Evolutionary conservation across 2,329 filamentous ascomycete genomes (phyloP).

Genomic region (Raffaelea arxii): DNA sequence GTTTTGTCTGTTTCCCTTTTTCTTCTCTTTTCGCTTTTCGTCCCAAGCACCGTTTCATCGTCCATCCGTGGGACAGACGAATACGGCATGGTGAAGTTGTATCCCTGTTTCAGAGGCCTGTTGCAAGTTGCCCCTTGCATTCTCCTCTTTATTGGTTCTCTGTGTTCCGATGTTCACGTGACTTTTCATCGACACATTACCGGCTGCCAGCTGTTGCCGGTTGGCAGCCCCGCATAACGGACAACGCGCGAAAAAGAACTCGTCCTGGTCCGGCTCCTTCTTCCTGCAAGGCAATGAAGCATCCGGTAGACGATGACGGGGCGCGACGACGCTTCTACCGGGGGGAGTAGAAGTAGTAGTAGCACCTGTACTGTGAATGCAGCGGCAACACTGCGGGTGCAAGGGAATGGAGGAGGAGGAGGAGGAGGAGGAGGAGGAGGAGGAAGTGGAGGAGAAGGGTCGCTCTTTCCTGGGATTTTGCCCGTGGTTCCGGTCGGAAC

Average conservation of each 20-base stretch:
- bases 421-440: not conserved
- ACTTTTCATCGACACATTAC: too few species aligned
- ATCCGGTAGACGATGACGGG: conserved; percentile 9
- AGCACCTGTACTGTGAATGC: not conserved
- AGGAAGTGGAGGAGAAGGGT: too few species aligned
- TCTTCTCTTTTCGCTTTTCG: too few species aligned
- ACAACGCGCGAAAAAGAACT: too few species aligned
- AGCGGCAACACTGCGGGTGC: conserved; percentile 9
- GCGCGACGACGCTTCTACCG: conserved; percentile 10
- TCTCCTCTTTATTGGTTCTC: not conserved
- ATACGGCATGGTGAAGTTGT: not conserved
- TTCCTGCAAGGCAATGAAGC: conserved; percentile 7
- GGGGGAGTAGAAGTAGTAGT: not conserved
- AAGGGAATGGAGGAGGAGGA: not conserved
- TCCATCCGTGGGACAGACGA: too few species aligned
- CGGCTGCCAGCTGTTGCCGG: conserved; percentile 7
- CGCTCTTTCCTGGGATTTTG: conserved; percentile 29
- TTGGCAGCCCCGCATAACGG: too few species aligned
- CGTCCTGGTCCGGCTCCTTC: too few species aligned
- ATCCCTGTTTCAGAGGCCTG: not conserved
- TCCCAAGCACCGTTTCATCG: too few species aligned
- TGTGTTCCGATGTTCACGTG: not conserved
- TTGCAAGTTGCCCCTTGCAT: not conserved
- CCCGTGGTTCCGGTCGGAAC: conserved; percentile 31
- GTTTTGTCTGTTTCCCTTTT: too few species aligned